Evolutionary conservation across 1,284 basidiomycete genomes (phyloP).

Genomic region (Chondrostereum purpureum): DNA sequence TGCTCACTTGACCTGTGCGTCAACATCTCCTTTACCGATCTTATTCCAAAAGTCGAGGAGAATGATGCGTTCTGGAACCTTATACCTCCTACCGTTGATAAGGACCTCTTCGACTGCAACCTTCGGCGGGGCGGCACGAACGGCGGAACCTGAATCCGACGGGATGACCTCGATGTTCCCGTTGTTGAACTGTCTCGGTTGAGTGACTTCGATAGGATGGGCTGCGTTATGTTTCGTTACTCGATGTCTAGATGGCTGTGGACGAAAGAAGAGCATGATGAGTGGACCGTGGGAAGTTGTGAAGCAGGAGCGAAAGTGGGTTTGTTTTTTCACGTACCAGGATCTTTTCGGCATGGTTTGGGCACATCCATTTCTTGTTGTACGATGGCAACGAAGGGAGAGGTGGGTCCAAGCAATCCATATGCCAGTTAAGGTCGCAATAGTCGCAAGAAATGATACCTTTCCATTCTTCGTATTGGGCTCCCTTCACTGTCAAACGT

Average conservation of each 20-base stretch:
- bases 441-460: constrained; percentile 92
- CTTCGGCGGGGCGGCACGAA: constrained; percentile 29
- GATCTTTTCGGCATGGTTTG: constrained; percentile 84
- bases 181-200: constrained; percentile 75
- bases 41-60: constrained; percentile 95
- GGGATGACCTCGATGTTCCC: constrained; percentile 86
- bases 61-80: constrained; percentile 91
- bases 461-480: constrained; percentile 49
- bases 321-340: constrained; percentile 46
- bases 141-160: constrained; percentile 35
- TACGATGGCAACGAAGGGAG: constrained; percentile 80
- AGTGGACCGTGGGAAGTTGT: constrained; percentile 9
- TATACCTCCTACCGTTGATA: constrained; percentile 81
- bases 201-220: constrained; percentile 59
- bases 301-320: neutral
- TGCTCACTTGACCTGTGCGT: neutral
- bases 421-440: constrained; percentile 93
- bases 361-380: constrained; percentile 97
- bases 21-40: constrained; percentile 44
- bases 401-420: constrained; percentile 94
- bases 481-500: constrained; percentile 34
- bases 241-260: constrained; percentile 67
- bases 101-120: constrained; percentile 67
- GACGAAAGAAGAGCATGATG: constrained; percentile 11
- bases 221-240: constrained; percentile 64